A percentile compares a stretch with the other conserved stretches of the same genome.
Evolutionary conservation across 768 basidiomycete genomes (phyloP).

Genomic region (Amanita exitialis): DNA sequence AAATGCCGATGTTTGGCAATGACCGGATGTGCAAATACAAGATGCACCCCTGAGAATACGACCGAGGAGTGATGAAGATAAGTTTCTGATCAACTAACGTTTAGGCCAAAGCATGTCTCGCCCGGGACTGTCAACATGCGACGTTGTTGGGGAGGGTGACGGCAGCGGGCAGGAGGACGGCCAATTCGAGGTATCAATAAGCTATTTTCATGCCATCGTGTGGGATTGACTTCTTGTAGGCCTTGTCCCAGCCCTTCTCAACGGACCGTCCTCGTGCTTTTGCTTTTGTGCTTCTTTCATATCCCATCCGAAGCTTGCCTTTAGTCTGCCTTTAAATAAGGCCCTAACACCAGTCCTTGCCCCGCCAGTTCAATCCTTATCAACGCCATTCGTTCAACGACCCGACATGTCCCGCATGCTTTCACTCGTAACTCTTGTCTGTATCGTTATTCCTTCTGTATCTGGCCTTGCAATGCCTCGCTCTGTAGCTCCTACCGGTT

Average conservation of each 20-base stretch:
- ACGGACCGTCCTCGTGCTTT: conserved; percentile 20
- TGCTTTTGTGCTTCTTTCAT: conserved; percentile 20
- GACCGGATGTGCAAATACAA: conserved; percentile 3
- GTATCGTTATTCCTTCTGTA: conserved; percentile 28
- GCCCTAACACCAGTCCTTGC: conserved; percentile 11
- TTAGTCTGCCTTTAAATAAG: conserved; percentile 15
- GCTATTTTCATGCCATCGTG: background rate
- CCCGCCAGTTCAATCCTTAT: conserved; percentile 14
- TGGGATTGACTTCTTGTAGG: conserved; percentile 8
- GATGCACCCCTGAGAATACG: background rate
- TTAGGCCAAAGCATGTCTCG: conserved; percentile 3
- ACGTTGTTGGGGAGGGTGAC: background rate
- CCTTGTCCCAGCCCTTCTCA: conserved; percentile 9
- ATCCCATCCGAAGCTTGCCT: conserved; percentile 18
- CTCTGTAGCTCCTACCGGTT: conserved; percentile 29
- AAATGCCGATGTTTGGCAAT: conserved; percentile 14
- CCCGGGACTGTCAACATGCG: conserved; percentile 2
- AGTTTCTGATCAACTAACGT: background rate
- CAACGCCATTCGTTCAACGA: conserved; percentile 18
- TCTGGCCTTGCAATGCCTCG: conserved; percentile 31
- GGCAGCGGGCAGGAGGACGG: background rate
- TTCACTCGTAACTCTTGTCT: conserved; percentile 32
- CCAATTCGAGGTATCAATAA: conserved; percentile 1
- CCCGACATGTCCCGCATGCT: conserved; percentile 29
- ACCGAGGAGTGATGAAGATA: background rate